Percentiles rank a stretch among this genome's conserved stretches.
Conservation (phyloP, 768 basidiomycete genomes). For the Trametes cinnabarina region DNA sequence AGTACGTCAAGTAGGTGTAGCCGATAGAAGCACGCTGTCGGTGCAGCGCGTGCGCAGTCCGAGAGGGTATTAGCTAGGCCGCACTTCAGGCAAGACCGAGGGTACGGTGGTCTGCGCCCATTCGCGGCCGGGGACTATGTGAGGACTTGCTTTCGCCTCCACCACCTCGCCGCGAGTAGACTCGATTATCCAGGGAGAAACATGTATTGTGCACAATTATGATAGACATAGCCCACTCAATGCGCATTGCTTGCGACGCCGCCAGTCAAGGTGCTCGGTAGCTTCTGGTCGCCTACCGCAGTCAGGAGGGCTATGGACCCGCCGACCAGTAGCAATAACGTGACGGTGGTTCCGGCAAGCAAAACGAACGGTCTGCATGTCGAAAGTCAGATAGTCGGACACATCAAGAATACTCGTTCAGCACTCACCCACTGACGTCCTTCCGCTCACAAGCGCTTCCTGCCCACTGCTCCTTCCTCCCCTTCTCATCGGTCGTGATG, state of each 20-base stretch:
- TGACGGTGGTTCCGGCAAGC: conserved; percentile 64
- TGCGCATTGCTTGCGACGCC: conserved; percentile 10
- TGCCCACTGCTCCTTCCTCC: conserved; percentile 69
- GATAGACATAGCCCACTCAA: conserved; percentile 9
- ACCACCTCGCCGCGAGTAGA: too few relatives aligned
- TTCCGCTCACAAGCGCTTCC: conserved; percentile 74
- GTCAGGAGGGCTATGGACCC: conserved; percentile 68
- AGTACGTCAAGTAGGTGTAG: too few relatives aligned
- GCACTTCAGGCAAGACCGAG: too few relatives aligned
- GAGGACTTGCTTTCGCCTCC: too few relatives aligned
- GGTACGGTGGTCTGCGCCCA: too few relatives aligned
- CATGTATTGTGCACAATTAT: conserved; percentile 6
- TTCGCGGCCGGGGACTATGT: too few relatives aligned
- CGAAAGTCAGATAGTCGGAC: not conserved
- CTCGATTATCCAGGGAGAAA: not conserved
- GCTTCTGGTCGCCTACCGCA: conserved; percentile 53
- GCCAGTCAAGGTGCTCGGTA: conserved; percentile 75
- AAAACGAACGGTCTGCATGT: conserved; percentile 66
- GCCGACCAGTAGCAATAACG: conserved; percentile 61
- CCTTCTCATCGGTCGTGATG: conserved; percentile 48
- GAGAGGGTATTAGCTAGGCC: too few relatives aligned
- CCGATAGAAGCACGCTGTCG: too few relatives aligned
- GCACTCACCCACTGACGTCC: conserved; percentile 75
- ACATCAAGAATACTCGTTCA: not conserved
- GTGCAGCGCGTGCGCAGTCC: too few relatives aligned